phyloP scores from a whole-genome alignment of 371 early-diverging fungal genomes.

The Mucor racemosus region DNA sequence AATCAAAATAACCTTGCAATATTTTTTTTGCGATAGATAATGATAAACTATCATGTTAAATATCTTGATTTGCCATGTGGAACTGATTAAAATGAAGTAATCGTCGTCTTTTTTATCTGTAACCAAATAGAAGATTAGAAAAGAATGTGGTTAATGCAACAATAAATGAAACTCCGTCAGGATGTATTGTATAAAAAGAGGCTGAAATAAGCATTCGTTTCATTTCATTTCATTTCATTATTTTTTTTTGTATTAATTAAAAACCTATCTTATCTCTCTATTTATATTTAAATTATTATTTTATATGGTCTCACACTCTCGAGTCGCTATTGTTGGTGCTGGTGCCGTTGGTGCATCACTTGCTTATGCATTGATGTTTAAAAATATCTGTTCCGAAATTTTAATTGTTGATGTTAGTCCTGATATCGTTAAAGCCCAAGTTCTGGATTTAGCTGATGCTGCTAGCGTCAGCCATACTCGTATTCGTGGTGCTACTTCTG shows the following conservation, averaged over 20 bases:
- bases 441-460: slow-evolving; percentile 79
- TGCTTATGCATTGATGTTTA: slow-evolving; percentile 74
- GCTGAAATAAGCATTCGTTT: not conserved
- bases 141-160: not conserved
- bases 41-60: too few species aligned
- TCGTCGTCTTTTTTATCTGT: too few species aligned
- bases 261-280: slow-evolving; percentile 1
- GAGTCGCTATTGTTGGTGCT: slow-evolving; percentile 77
- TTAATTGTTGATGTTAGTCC: slow-evolving; percentile 73
- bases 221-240: slow-evolving; percentile 3
- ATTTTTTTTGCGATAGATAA: too few species aligned
- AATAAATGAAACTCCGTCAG: not conserved
- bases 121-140: too few species aligned
- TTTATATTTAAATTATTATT: not conserved
- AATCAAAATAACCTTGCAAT: too few species aligned
- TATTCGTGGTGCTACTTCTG: slow-evolving; percentile 59
- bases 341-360: slow-evolving; percentile 85
- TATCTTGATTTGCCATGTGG: too few species aligned
- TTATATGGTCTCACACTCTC: slow-evolving; percentile 27
- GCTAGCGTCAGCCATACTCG: slow-evolving; percentile 68
- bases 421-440: slow-evolving; percentile 75
- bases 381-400: slow-evolving; percentile 71
- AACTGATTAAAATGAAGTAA: too few species aligned
- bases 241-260: not conserved
- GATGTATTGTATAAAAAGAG: not conserved